phyloP scores from a whole-genome alignment of 192 early-diverging fungal species.

The Coemansia sp. region DNA sequence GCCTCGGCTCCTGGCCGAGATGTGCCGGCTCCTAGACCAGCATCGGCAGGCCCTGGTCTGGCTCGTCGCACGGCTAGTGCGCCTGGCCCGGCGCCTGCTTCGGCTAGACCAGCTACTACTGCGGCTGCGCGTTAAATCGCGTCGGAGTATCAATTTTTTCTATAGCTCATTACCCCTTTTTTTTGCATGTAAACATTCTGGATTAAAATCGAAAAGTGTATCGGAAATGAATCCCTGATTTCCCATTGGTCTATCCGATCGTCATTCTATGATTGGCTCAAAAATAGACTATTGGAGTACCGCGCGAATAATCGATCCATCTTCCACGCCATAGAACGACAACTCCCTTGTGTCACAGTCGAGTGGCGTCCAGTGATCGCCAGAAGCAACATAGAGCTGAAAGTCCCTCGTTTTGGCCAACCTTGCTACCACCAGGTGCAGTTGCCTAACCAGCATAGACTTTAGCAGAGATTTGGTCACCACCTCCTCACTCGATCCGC shows the following conservation, averaged over 20 bases:
- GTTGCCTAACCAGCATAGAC: slow-evolving; percentile 41
- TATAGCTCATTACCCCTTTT: slow-evolving; percentile 6
- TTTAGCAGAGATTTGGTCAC: background rate
- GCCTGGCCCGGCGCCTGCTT: slow-evolving; percentile 22
- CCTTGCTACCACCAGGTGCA: slow-evolving; percentile 20
- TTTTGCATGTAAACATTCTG: background rate
- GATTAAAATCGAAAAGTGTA: background rate
- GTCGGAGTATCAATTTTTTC: slow-evolving; percentile 16
- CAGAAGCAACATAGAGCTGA: background rate
- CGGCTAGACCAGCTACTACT: slow-evolving; percentile 12
- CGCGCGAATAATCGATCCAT: slow-evolving; percentile 15
- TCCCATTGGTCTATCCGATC: slow-evolving; percentile 1
- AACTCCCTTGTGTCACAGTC: slow-evolving; percentile 30
- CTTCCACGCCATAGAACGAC: slow-evolving; percentile 34
- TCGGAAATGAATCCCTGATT: background rate
- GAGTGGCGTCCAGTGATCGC: slow-evolving; percentile 10
- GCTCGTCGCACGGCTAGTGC: slow-evolving; percentile 35
- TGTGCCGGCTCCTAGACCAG: background rate
- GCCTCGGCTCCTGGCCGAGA: background rate
- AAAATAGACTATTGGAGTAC: background rate
- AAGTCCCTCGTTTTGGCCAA: slow-evolving; percentile 20
- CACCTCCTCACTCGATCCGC: background rate
- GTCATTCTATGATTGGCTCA: background rate
- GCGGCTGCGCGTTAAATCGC: slow-evolving; percentile 11
- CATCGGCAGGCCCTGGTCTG: slow-evolving; percentile 15